Conservation (phyloP, 331 rosid species). For the Pyrus hybrid region DNA sequence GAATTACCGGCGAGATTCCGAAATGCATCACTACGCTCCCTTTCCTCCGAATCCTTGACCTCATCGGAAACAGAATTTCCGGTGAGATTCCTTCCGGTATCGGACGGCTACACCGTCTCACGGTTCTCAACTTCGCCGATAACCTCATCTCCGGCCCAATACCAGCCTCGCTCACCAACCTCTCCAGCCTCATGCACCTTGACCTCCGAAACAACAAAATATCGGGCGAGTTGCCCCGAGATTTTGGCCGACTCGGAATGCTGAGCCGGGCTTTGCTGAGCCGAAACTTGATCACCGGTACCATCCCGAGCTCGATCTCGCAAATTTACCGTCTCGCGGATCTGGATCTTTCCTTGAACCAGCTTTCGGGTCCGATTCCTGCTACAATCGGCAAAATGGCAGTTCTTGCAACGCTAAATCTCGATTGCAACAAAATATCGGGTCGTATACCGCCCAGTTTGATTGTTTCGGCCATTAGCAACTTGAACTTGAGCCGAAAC, state of each 20-base stretch:
- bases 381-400: conserved; percentile 63
- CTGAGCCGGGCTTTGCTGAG: conserved; percentile 82
- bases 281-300: conserved; percentile 52
- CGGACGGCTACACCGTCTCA: conserved; percentile 51
- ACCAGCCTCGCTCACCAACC: conserved; percentile 50
- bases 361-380: conserved; percentile 58
- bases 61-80: conserved; percentile 63
- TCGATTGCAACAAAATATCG: conserved; percentile 48
- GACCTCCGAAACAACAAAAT: conserved; percentile 76
- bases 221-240: conserved; percentile 45
- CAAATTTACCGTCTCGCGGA: conserved; percentile 78
- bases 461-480: conserved; percentile 46
- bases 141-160: conserved; percentile 57
- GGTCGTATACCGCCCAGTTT: conserved; percentile 55
- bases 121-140: conserved; percentile 88
- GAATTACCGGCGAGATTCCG: conserved; percentile 81
- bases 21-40: conserved; percentile 53
- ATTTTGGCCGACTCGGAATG: conserved; percentile 48
- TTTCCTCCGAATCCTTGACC: conserved; percentile 79
- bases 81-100: conserved; percentile 57
- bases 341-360: conserved; percentile 69
- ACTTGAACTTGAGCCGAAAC: conserved; percentile 71
- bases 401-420: conserved; percentile 61
- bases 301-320: conserved; percentile 46
- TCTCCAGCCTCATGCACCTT: conserved; percentile 62